phyloP scores from a whole-genome alignment of 2,329 filamentous ascomycete species.

The Gnomoniopsis sp. region DNA sequence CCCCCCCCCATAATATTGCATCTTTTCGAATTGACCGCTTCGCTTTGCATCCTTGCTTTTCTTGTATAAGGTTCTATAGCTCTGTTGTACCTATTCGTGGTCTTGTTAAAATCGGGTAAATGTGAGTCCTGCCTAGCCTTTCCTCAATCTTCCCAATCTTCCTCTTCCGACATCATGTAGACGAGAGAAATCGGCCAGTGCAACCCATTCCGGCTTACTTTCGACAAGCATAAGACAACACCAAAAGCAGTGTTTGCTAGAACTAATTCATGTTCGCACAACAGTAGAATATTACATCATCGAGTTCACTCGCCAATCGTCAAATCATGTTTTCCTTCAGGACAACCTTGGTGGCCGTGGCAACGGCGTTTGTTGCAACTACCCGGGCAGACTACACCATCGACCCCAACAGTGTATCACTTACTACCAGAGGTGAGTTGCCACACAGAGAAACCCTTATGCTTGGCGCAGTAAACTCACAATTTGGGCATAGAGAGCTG shows the following conservation, averaged over 20 bases:
- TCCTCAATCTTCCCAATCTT: background rate
- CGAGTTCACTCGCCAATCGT: background rate
- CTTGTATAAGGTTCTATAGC: background rate
- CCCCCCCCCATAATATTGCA: background rate
- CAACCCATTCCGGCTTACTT: background rate
- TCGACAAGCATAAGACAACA: background rate
- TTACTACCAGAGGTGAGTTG: constrained; percentile 48
- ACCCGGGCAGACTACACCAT: constrained; percentile 59
- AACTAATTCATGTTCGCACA: background rate
- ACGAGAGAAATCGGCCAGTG: too few relatives aligned
- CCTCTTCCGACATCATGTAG: background rate
- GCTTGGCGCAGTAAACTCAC: background rate
- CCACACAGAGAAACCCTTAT: background rate
- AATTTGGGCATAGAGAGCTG: constrained; percentile 47
- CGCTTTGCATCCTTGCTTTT: background rate
- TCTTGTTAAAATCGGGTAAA: too few relatives aligned
- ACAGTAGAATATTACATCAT: background rate
- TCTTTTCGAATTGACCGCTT: background rate
- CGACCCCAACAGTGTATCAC: constrained; percentile 57
- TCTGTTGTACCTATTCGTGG: too few relatives aligned
- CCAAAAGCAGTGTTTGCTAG: background rate
- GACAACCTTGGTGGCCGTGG: constrained; percentile 50
- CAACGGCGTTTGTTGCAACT: constrained; percentile 47
- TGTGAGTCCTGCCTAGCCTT: background rate
- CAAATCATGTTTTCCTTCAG: constrained; percentile 52